Evolutionary conservation across 169 alveolate species (phyloP).

Genomic region (Pseudocohnilembus persalinus): DNA sequence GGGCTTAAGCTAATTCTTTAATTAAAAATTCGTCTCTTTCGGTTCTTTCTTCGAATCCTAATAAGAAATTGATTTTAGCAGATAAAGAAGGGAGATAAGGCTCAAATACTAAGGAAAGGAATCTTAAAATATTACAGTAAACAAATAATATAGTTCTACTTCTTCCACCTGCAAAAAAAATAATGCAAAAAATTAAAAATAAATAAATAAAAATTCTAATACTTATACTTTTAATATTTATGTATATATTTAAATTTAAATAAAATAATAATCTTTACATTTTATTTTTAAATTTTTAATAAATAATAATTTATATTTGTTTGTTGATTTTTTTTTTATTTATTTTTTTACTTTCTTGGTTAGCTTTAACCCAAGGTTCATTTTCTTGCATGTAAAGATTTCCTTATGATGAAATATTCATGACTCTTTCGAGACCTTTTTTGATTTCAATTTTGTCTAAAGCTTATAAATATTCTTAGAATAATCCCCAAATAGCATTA

Average conservation of each 20-base stretch:
- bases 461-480: conserved; percentile 58
- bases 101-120: conserved; percentile 66
- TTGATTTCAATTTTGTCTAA: conserved; percentile 78
- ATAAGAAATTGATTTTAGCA: conserved; percentile 79
- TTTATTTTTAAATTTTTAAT: too few species aligned
- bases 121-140: conserved; percentile 60
- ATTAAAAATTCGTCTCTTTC: conserved; percentile 57
- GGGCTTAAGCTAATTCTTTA: conserved; percentile 28
- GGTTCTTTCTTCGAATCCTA: conserved; percentile 60
- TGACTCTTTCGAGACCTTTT: conserved; percentile 68
- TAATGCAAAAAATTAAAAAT: conserved; percentile 1
- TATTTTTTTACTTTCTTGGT: conserved; percentile 33
- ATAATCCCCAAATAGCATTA: conserved; percentile 36
- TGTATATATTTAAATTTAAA: too few species aligned
- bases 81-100: conserved; percentile 86
- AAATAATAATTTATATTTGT: too few species aligned
- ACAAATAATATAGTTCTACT: conserved; percentile 59
- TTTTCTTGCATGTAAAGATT: conserved; percentile 69
- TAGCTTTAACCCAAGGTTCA: conserved; percentile 76
- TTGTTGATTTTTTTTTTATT: too few species aligned
- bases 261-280: too few species aligned
- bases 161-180: conserved; percentile 39
- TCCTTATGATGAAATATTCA: conserved; percentile 72
- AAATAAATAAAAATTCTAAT: too few species aligned
- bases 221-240: too few species aligned